These are phyloP conservation scores for Prunus armeniaca DNA, from an alignment of 306 rosid species.

Conservation along the genomic window DNA sequence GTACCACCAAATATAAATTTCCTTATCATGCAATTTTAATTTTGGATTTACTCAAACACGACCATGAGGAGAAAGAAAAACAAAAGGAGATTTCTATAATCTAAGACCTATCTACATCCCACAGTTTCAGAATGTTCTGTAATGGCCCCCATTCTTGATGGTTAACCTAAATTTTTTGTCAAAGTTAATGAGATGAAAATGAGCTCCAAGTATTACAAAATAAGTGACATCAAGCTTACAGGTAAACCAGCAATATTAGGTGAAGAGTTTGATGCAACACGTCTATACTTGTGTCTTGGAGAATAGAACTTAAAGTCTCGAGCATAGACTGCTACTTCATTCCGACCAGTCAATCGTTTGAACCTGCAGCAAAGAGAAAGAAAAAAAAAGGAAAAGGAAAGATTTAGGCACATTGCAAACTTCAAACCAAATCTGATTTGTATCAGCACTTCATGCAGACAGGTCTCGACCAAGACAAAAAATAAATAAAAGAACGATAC, in stretches of 20 bases:
- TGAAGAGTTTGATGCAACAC: slow-evolving; percentile 55
- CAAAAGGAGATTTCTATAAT: neutral
- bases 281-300: slow-evolving; percentile 91
- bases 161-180: neutral
- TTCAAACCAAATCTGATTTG: neutral
- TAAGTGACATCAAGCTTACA: slow-evolving; percentile 49
- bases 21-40: slow-evolving; percentile 1
- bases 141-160: neutral
- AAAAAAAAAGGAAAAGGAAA: neutral
- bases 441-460: neutral
- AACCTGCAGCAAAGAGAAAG: slow-evolving; percentile 54
- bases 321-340: slow-evolving; percentile 71
- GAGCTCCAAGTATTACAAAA: slow-evolving; percentile 12
- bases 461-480: no score
- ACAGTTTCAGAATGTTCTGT: neutral
- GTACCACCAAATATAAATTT: neutral
- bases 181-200: neutral
- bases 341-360: slow-evolving; percentile 86
- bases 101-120: neutral
- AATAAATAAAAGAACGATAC: neutral
- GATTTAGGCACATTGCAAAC: neutral
- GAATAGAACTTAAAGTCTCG: slow-evolving; percentile 84
- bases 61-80: slow-evolving; percentile 2
- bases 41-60: neutral
- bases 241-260: slow-evolving; percentile 60